phyloP scores from a whole-genome alignment of 179 eudicot species.

The Spinacia oleracea region DNA sequence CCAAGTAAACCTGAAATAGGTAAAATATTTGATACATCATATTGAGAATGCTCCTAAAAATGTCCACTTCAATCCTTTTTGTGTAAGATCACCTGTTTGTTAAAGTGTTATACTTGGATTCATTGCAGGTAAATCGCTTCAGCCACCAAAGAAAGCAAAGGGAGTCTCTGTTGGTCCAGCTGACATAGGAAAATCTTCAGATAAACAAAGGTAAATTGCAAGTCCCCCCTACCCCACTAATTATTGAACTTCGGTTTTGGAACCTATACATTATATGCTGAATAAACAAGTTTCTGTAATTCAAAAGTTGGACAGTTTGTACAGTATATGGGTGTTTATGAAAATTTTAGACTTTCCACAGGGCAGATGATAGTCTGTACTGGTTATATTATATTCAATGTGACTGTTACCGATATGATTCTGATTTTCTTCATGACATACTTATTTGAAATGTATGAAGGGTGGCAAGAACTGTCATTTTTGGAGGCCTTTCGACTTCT shows the following conservation, averaged over 20 bases:
- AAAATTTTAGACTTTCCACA: neutral
- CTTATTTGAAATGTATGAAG: slow-evolving; percentile 33
- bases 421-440: slow-evolving; percentile 4
- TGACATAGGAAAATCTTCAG: slow-evolving; percentile 49
- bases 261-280: neutral
- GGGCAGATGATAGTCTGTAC: neutral
- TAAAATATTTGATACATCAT: slow-evolving; percentile 6
- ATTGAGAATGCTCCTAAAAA: too few relatives aligned
- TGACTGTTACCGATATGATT: slow-evolving; percentile 8
- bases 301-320: neutral
- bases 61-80: neutral
- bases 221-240: neutral
- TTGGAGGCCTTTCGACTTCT: slow-evolving; percentile 68
- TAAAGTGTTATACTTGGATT: neutral
- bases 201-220: slow-evolving; percentile 63
- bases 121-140: slow-evolving; percentile 29
- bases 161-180: slow-evolving; percentile 26
- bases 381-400: neutral
- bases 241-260: neutral
- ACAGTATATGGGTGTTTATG: neutral
- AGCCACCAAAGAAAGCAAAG: slow-evolving; percentile 37
- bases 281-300: neutral
- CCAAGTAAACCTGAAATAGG: slow-evolving; percentile 27
- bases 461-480: slow-evolving; percentile 90
- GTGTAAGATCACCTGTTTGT: slow-evolving; percentile 1